These are phyloP conservation scores for Rhododendron henanense DNA, from an alignment of 148 eudicot species.

Conservation along the genomic window DNA sequence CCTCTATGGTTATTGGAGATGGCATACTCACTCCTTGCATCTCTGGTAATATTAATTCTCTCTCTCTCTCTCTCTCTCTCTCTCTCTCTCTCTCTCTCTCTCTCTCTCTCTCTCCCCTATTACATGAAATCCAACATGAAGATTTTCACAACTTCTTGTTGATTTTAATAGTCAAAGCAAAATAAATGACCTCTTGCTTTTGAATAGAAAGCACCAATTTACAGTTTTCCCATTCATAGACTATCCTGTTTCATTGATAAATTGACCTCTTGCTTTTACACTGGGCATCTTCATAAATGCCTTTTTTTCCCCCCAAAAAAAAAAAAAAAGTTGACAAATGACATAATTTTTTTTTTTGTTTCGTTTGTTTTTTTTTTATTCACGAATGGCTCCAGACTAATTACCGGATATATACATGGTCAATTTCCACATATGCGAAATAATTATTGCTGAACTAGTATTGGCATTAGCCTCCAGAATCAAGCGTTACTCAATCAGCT, in stretches of 20 bases:
- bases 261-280: background rate
- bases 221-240: background rate
- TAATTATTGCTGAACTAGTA: background rate
- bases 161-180: no score
- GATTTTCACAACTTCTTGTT: no score
- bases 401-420: no score
- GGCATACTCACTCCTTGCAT: constrained; percentile 34
- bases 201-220: background rate
- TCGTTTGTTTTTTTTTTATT: no score
- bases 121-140: no score
- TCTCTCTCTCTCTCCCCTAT: background rate
- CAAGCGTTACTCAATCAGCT: no score
- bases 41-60: constrained; percentile 16
- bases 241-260: background rate
- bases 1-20: constrained; percentile 35
- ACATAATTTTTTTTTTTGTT: no score
- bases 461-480: background rate
- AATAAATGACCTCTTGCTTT: background rate
- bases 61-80: background rate
- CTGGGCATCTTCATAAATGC: background rate
- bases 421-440: no score
- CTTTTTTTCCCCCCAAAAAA: background rate
- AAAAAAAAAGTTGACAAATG: background rate
- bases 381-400: no score
- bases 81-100: background rate